These are phyloP conservation scores for Solanum boliviense DNA, from an alignment of 257 asterid genomes.

Conservation along the genomic window DNA sequence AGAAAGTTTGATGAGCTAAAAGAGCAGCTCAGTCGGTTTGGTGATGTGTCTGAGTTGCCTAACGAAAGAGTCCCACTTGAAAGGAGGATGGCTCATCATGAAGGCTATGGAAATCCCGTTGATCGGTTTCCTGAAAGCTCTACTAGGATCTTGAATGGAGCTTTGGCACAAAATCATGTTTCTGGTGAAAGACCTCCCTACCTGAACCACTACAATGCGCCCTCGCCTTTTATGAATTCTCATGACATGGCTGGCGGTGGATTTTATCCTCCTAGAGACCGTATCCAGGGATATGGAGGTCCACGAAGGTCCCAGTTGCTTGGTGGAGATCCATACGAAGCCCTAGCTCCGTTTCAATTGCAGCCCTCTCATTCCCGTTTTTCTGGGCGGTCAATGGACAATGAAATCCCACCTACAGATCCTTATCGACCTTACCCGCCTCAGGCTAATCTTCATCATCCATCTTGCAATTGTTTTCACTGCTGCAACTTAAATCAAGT, in stretches of 20 bases:
- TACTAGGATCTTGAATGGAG: slow-evolving; percentile 15
- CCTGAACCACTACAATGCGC: slow-evolving; percentile 26
- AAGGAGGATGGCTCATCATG: slow-evolving; percentile 29
- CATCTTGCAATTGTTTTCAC: slow-evolving; percentile 65
- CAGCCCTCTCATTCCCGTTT: slow-evolving; percentile 22
- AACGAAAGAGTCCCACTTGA: slow-evolving; percentile 35
- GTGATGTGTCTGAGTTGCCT: slow-evolving; percentile 36
- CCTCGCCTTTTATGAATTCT: slow-evolving; percentile 24
- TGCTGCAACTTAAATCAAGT: slow-evolving; percentile 36
- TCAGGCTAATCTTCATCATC: slow-evolving; percentile 39
- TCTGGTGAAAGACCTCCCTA: slow-evolving; percentile 27
- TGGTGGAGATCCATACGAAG: slow-evolving; percentile 30
- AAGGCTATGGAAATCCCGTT: slow-evolving; percentile 31
- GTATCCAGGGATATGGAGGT: slow-evolving; percentile 25
- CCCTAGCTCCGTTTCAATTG: slow-evolving; percentile 18
- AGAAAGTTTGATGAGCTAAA: slow-evolving; percentile 58
- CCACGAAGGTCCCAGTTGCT: slow-evolving; percentile 33
- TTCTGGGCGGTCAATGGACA: slow-evolving; percentile 34
- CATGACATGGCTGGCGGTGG: slow-evolving; percentile 36
- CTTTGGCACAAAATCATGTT: slow-evolving; percentile 14
- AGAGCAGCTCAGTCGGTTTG: slow-evolving; percentile 42
- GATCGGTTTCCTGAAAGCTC: slow-evolving; percentile 27
- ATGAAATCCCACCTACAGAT: slow-evolving; percentile 26
- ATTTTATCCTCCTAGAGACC: slow-evolving; percentile 39
- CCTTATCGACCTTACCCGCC: slow-evolving; percentile 26